Evolutionary conservation across 768 basidiomycete species (phyloP).

Genomic region (Podaxis mareebaensis): DNA sequence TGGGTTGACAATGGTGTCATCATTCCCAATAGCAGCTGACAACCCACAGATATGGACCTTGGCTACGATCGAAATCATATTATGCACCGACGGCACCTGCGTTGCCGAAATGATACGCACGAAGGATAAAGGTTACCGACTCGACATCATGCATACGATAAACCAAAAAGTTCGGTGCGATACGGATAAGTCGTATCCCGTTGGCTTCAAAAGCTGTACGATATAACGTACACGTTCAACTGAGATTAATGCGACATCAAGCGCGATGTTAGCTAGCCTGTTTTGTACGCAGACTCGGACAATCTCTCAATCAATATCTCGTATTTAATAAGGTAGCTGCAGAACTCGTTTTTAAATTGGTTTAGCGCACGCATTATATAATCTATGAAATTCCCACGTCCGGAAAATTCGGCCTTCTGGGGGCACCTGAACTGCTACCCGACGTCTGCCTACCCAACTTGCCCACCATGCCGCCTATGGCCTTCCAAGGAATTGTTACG

Average conservation of each 20-base stretch:
- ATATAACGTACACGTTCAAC: too few relatives aligned
- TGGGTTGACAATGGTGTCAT: conserved; percentile 20
- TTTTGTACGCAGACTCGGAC: too few relatives aligned
- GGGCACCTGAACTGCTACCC: background rate
- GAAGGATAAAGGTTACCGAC: background rate
- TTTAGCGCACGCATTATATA: background rate
- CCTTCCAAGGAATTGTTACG: conserved; percentile 72
- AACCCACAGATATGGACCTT: conserved; percentile 39
- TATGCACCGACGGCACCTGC: conserved; percentile 33
- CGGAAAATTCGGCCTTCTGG: background rate
- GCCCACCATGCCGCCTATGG: conserved; percentile 71
- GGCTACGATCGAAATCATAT: conserved; percentile 42
- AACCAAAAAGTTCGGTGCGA: background rate
- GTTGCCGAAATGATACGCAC: background rate
- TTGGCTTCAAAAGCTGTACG: too few relatives aligned
- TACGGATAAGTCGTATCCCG: too few relatives aligned
- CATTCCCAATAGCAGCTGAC: background rate
- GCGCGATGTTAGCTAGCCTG: too few relatives aligned
- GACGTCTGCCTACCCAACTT: conserved; percentile 5
- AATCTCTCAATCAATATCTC: too few relatives aligned
- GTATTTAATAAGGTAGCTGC: too few relatives aligned
- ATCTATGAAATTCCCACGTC: background rate
- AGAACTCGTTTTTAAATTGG: too few relatives aligned
- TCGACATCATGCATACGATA: background rate
- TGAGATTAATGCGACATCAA: too few relatives aligned